A percentile compares a stretch with the other conserved stretches of the same genome.
Conservation (phyloP, 805 yeast species). For the Ogataea saltuana region DNA sequence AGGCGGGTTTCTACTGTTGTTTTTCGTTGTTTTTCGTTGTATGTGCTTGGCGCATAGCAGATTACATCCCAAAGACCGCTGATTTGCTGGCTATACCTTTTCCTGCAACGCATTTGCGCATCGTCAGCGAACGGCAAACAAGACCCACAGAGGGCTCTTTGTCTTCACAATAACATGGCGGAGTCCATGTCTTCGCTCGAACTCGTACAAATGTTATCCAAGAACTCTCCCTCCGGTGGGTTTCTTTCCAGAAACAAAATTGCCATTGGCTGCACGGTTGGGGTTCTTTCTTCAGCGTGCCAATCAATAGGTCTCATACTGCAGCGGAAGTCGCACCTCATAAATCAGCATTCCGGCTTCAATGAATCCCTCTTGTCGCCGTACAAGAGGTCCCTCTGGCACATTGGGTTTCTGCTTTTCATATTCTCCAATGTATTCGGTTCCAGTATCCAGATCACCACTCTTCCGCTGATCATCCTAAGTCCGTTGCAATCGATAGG, state of each 20-base stretch:
- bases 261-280: conserved; percentile 64
- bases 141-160: background rate
- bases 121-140: conserved; percentile 2
- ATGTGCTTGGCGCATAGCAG: background rate
- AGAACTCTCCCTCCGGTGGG: conserved; percentile 1
- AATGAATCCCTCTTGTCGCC: conserved; percentile 31
- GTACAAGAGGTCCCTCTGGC: conserved; percentile 64
- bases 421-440: conserved; percentile 76
- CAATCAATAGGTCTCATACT: conserved; percentile 82
- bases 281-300: conserved; percentile 71
- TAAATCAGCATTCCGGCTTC: conserved; percentile 37
- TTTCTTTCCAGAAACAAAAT: conserved; percentile 31
- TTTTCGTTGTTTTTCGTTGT: background rate
- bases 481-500: conserved; percentile 87
- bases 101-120: background rate
- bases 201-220: background rate
- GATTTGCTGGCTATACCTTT: background rate
- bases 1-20: no score
- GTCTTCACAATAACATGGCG: background rate
- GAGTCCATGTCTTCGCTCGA: background rate
- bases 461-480: conserved; percentile 75
- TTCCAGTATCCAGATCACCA: conserved; percentile 77
- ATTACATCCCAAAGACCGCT: background rate
- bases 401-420: conserved; percentile 69
- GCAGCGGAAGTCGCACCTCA: conserved; percentile 74